Evolutionary conservation across 2,329 filamentous ascomycete species (phyloP), one percentile per base, ranked within the genome.

Genomic region (Botrytis elliptica): DNA sequence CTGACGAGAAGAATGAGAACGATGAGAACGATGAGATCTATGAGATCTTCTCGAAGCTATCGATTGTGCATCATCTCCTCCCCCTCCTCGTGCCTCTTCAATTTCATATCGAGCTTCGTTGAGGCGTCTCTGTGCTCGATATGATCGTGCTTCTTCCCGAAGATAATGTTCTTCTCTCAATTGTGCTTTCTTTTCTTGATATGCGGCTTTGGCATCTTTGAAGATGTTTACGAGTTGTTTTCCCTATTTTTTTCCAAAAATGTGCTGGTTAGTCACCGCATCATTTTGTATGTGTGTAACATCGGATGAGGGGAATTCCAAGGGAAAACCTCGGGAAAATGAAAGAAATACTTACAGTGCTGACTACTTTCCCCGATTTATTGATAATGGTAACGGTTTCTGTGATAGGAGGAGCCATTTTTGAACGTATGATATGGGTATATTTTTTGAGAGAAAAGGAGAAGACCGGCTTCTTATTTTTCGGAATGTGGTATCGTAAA

Each of bases 311-410:
- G 33, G 70, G 69, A 22, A 72, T 4, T 8, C 29, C 6, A 44
- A 44, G 36, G 63, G 70, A 64, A 60, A 71, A 46, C 71, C 29
- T 59, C 38, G 74, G 33, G 46, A 44, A 67, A 60, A 55, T 74
- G 65, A 67, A 75, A 72, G 70, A 74, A n/a, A n/a, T 40, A 76
- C 91, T 82, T 86, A 95, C 93, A 74, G 92, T 96, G 86, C 91
- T 95, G 79, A 97, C 93, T 69, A 97, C 91, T 84, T 97, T 97
- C 79, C 94, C 94, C 74, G 93, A 96, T 82, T 89, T 94, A 85
- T 97, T 96, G 83, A 97, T 92, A 80, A 97, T 93, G 77, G 93
- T 95, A 78, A 97, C 90, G 68, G 93, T 95, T 83, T 97, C 91
- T 76, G 88, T 86, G 46, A 89, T 73, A 71, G 78, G 77, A 60